Conservation (phyloP, 75 land plant genomes). For the Ceratopteris richardii region DNA sequence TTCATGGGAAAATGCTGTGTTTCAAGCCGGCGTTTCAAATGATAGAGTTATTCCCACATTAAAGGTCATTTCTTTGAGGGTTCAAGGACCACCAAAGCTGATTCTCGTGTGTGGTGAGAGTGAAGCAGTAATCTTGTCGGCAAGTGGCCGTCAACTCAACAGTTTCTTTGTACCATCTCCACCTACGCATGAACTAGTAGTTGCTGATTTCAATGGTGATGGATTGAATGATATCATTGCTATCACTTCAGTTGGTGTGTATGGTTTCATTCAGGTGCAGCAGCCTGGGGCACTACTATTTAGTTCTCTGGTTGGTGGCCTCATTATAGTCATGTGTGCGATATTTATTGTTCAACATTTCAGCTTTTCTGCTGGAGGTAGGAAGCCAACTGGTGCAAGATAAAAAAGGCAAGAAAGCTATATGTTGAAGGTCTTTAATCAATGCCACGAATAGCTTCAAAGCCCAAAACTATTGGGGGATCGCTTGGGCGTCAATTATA, state of each 20-base stretch:
- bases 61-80: slow-evolving; percentile 47
- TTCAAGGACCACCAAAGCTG: slow-evolving; percentile 43
- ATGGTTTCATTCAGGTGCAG: slow-evolving; percentile 91
- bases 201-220: slow-evolving; percentile 80
- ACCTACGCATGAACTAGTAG: slow-evolving; percentile 55
- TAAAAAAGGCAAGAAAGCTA: too few relatives aligned
- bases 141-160: slow-evolving; percentile 53
- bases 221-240: slow-evolving; percentile 85
- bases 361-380: slow-evolving; percentile 47
- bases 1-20: slow-evolving; percentile 78
- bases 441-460: too few relatives aligned
- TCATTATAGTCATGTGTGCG: slow-evolving; percentile 82
- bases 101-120: slow-evolving; percentile 86
- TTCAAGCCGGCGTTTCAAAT: slow-evolving; percentile 55
- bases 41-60: slow-evolving; percentile 67
- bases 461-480: too few relatives aligned
- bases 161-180: slow-evolving; percentile 52
- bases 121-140: slow-evolving; percentile 76
- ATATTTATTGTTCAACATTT: slow-evolving; percentile 76
- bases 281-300: slow-evolving; percentile 98
- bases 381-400: slow-evolving; percentile 19
- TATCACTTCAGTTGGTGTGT: slow-evolving; percentile 65
- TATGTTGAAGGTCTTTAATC: too few relatives aligned
- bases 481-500: too few relatives aligned
- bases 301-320: slow-evolving; percentile 86